Evolutionary conservation across 2,329 filamentous ascomycete genomes (phyloP).

Genomic region (Pyricularia pennisetigena): DNA sequence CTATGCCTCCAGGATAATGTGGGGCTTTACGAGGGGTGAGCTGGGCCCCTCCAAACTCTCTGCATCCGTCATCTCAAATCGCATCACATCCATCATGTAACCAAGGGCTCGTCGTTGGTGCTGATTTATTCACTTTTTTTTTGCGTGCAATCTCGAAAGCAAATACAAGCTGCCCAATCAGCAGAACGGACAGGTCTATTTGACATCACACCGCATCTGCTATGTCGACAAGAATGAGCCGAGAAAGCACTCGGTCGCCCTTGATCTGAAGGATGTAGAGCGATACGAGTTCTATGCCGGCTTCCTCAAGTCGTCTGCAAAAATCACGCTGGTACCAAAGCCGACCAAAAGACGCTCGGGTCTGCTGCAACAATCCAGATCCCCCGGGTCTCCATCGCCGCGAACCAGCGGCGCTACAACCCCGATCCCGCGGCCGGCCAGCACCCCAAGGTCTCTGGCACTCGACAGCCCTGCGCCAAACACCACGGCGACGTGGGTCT

Average conservation of each 20-base stretch:
- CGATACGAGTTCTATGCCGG: constrained; percentile 85
- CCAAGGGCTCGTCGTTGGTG: not conserved
- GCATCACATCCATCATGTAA: not conserved
- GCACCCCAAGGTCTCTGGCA: constrained; percentile 29
- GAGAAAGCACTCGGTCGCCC: constrained; percentile 69
- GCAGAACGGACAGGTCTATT: constrained; percentile 91
- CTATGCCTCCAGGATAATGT: constrained; percentile 97
- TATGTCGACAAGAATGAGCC: constrained; percentile 88
- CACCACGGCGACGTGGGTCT: constrained; percentile 78
- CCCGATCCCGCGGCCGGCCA: constrained; percentile 32
- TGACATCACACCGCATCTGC: constrained; percentile 91
- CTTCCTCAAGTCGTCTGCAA: constrained; percentile 90
- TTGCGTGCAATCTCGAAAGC: constrained; percentile 31
- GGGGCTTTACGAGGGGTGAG: constrained; percentile 92
- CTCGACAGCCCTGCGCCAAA: constrained; percentile 33
- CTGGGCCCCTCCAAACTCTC: constrained; percentile 10
- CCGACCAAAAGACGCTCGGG: constrained; percentile 53
- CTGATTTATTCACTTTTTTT: not conserved
- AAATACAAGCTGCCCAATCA: constrained; percentile 93
- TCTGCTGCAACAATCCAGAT: constrained; percentile 42
- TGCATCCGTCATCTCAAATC: not conserved
- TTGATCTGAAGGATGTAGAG: constrained; percentile 87
- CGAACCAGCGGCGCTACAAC: constrained; percentile 33
- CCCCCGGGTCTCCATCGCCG: constrained; percentile 32
- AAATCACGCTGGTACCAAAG: constrained; percentile 83